Conservation (phyloP, 2,329 filamentous ascomycete species). For the Dryadomyces quercus-mongolicae region DNA sequence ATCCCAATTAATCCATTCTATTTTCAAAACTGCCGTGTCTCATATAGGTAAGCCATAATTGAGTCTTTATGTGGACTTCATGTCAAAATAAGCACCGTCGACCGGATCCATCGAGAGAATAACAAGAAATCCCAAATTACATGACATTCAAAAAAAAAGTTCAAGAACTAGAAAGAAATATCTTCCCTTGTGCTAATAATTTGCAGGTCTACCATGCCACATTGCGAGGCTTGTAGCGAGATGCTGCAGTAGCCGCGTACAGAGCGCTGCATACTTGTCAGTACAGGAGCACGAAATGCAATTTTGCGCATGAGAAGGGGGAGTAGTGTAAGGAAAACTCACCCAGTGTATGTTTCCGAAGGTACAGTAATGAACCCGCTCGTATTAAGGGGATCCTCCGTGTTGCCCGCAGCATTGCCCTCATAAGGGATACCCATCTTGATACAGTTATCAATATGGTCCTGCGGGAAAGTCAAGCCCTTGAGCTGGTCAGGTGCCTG, state of each 20-base stretch:
- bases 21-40: no score
- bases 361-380: slow-evolving; percentile 35
- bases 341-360: slow-evolving; percentile 37
- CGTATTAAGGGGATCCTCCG: slow-evolving; percentile 39
- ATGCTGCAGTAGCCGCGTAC: not conserved
- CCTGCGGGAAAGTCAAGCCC: slow-evolving; percentile 40
- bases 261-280: not conserved
- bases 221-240: not conserved
- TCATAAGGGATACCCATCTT: slow-evolving; percentile 31
- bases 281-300: not conserved
- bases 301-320: not conserved
- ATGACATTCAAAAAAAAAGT: no score
- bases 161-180: not conserved
- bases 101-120: no score
- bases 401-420: slow-evolving; percentile 61
- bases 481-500: slow-evolving; percentile 46
- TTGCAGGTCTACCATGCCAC: not conserved
- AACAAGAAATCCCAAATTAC: no score
- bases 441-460: slow-evolving; percentile 38
- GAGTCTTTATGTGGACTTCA: no score
- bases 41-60: no score
- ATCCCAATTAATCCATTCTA: no score
- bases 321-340: slow-evolving; percentile 11
- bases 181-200: not conserved
- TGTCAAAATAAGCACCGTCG: no score